Base-by-base conservation (phyloP, 768 basidiomycete species). In the Mycena amicta region DNA sequence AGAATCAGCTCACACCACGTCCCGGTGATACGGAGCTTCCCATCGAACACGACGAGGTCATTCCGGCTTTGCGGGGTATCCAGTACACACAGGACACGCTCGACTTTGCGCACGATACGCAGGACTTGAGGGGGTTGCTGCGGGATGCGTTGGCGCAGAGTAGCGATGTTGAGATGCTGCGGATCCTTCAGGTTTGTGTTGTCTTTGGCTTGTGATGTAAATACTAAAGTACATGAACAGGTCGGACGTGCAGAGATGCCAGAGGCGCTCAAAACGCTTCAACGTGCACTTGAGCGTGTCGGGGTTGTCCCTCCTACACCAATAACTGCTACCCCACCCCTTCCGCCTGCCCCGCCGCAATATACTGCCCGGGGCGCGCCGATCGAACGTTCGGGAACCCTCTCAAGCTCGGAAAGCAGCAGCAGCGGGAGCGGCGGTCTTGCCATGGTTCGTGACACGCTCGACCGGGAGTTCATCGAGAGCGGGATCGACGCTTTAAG, bases 251-350 rank as follows among this genome's bases (percentile, higher is more conserved):
- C 83, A 45, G 88, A 90, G 69, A 87, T 90, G 81, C 86, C 87
- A 1, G 91, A 93, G 70, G 89, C 89, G 13, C 85, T 92, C 69
- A 90, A 90, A 74, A 86, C 90, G 3, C 76, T 93, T 18, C 90
- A 90, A 72, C 74, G 90, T 23, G 84, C 84, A 16, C 73, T 90
- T 50, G 85, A 86, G 73, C 63, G 67, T 20, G 76, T 79, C 53
- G 72, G 62, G 15, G 54, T 54, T 5, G 55, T 57, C 15, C 39
- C 54, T 27, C 33, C 53, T 20, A 13, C 54, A 11, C 29, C 31
- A 8, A n/a, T n/a, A n/a, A n/a, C 54, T 27, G 47, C 53, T 20
- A 13, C 54, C 13, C 29, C 31, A 8, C 4, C 11, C 23, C 29
- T 20, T 1, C 56, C 45, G 16, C 58, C 62, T 0, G 55, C 55